Percentiles rank a stretch among this genome's conserved stretches.
Evolutionary conservation across 1,284 basidiomycete genomes (phyloP).

Genomic region (Porodaedalea pini): DNA sequence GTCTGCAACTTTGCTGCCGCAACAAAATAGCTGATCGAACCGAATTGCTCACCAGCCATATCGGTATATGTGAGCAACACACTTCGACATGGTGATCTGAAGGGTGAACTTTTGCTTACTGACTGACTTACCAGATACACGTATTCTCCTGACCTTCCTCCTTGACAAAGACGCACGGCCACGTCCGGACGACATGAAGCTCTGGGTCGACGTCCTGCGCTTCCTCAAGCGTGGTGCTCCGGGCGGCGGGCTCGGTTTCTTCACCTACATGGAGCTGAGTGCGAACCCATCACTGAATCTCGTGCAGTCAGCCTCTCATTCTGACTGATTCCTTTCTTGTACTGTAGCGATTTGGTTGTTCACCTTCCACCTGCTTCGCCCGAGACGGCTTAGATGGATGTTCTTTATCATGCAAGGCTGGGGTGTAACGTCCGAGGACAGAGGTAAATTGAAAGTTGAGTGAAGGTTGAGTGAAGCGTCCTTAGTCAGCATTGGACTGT

Average conservation of each 20-base stretch:
- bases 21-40: not conserved
- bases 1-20: slow-evolving; percentile 21
- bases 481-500: too few relatives aligned
- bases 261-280: slow-evolving; percentile 63
- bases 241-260: slow-evolving; percentile 56
- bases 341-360: slow-evolving; percentile 45
- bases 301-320: slow-evolving; percentile 5
- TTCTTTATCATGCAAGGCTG: slow-evolving; percentile 51
- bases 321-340: not conserved
- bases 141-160: slow-evolving; percentile 56
- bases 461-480: too few relatives aligned
- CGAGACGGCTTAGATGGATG: slow-evolving; percentile 43
- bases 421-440: slow-evolving; percentile 31
- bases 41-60: slow-evolving; percentile 38
- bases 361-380: slow-evolving; percentile 44
- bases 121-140: slow-evolving; percentile 38
- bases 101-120: too few relatives aligned
- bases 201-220: slow-evolving; percentile 61
- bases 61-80: slow-evolving; percentile 43
- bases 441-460: slow-evolving; percentile 9
- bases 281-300: slow-evolving; percentile 24
- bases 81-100: too few relatives aligned
- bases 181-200: slow-evolving; percentile 52
- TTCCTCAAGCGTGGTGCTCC: slow-evolving; percentile 54
- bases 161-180: slow-evolving; percentile 53